phyloP scores from a whole-genome alignment of 768 basidiomycete species.

The Psilocybe tampanensis region DNA sequence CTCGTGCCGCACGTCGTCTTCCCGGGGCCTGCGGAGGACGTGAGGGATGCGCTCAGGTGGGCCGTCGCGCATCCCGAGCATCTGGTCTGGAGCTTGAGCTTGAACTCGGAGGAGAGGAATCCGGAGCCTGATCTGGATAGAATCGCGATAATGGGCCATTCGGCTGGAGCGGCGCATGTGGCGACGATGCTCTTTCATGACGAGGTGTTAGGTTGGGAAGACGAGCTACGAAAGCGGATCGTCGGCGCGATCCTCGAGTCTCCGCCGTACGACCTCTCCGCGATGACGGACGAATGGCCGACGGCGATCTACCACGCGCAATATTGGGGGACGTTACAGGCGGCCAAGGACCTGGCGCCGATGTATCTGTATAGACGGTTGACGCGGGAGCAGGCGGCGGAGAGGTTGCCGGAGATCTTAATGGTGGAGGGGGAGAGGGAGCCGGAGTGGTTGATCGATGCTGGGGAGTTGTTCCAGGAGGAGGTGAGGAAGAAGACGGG shows the following conservation, averaged over 20 bases:
- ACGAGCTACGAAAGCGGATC: conserved; percentile 35
- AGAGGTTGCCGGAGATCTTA: conserved; percentile 47
- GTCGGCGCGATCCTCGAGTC: conserved; percentile 49
- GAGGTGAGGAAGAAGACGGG: conserved; percentile 39
- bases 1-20: conserved; percentile 59
- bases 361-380: conserved; percentile 41
- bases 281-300: conserved; percentile 21
- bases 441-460: conserved; percentile 44
- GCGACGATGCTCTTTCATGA: conserved; percentile 45
- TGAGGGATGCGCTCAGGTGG: conserved; percentile 64
- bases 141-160: conserved; percentile 60
- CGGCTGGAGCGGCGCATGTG: conserved; percentile 58
- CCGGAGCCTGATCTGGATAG: conserved; percentile 40
- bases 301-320: conserved; percentile 32
- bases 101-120: too few species aligned
- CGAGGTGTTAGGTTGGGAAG: conserved; percentile 31
- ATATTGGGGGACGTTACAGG: conserved; percentile 43
- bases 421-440: conserved; percentile 57
- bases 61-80: conserved; percentile 35
- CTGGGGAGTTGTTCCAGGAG: conserved; percentile 38
- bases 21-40: conserved; percentile 56
- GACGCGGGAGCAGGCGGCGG: conserved; percentile 34
- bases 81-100: conserved; percentile 30
- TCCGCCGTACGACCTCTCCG: conserved; percentile 43
- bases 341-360: conserved; percentile 39